A percentile compares a stretch with the other conserved stretches of the same genome.
These are phyloP conservation scores for Globisporangium viniferum DNA, from an alignment of 352 stramenopile genomes.

Conservation along the genomic window DNA sequence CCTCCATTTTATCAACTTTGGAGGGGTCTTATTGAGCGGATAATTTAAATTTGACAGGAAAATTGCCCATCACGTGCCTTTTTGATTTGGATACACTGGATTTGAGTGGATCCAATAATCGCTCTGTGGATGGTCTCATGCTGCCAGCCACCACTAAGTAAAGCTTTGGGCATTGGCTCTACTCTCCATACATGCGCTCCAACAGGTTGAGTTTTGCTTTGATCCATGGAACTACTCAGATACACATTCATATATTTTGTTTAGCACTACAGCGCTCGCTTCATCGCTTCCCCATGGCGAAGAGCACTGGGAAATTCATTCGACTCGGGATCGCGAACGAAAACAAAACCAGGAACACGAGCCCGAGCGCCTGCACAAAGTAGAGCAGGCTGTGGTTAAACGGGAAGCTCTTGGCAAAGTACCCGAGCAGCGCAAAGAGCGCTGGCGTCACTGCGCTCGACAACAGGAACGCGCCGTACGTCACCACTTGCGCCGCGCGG, in stretches of 20 bases:
- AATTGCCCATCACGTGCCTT: too few relatives aligned
- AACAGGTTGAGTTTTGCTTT: not conserved
- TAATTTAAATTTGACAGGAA: too few relatives aligned
- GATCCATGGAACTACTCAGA: constrained; percentile 1
- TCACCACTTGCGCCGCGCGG: constrained; percentile 56
- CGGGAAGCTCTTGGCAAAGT: constrained; percentile 73
- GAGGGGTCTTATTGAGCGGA: too few relatives aligned
- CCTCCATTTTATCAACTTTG: too few relatives aligned
- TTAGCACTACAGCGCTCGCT: not conserved
- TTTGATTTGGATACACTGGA: too few relatives aligned
- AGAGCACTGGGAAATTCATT: constrained; percentile 81
- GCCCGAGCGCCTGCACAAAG: constrained; percentile 62
- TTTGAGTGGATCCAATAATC: too few relatives aligned
- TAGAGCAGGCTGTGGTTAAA: constrained; percentile 80
- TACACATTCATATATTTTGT: constrained; percentile 1
- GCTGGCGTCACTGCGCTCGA: constrained; percentile 43
- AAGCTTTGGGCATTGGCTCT: too few relatives aligned
- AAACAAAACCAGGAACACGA: constrained; percentile 73
- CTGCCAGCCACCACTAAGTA: too few relatives aligned
- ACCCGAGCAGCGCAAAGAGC: constrained; percentile 71
- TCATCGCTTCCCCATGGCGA: constrained; percentile 78
- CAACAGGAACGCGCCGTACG: constrained; percentile 56
- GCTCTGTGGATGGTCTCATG: too few relatives aligned
- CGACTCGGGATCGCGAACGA: constrained; percentile 73
- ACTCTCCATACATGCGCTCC: too few relatives aligned